phyloP scores from a whole-genome alignment of 805 yeast genomes.

The Isabelozyma gotoi region DNA sequence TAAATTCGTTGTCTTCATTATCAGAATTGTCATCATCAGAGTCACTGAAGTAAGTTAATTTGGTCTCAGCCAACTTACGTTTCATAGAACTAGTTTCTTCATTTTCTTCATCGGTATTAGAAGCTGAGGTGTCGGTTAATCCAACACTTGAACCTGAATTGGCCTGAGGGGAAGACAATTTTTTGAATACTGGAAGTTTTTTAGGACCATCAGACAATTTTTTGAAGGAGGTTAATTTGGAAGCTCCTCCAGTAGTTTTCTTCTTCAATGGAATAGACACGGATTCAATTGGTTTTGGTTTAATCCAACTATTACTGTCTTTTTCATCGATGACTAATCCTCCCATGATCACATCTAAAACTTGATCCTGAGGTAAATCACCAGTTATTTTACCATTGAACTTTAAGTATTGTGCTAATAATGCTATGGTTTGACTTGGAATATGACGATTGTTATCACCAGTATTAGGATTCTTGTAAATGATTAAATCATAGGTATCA shows the following conservation, averaged over 20 bases:
- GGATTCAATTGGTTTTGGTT: conserved; percentile 41
- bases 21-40: conserved; percentile 52
- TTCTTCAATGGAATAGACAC: conserved; percentile 32
- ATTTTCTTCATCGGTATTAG: conserved; percentile 36
- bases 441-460: conserved; percentile 43
- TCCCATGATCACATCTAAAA: conserved; percentile 61
- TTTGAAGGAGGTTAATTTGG: conserved; percentile 19
- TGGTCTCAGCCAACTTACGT: conserved; percentile 44
- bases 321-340: conserved; percentile 57
- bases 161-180: not conserved
- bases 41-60: conserved; percentile 56
- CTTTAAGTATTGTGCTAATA: conserved; percentile 39
- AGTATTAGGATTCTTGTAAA: conserved; percentile 60
- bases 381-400: conserved; percentile 52
- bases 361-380: conserved; percentile 49
- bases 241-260: conserved; percentile 13
- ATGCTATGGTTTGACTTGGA: conserved; percentile 42
- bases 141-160: conserved; percentile 8
- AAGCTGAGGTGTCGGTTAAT: conserved; percentile 47
- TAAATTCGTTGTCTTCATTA: conserved; percentile 33
- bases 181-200: not conserved
- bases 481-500: conserved; percentile 41
- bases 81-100: conserved; percentile 43
- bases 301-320: conserved; percentile 45
- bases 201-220: conserved; percentile 4